A percentile compares a stretch with the other conserved stretches of the same genome.
phyloP scores from a whole-genome alignment of 2,329 filamentous ascomycete genomes.

The Aspergillus tamarii region DNA sequence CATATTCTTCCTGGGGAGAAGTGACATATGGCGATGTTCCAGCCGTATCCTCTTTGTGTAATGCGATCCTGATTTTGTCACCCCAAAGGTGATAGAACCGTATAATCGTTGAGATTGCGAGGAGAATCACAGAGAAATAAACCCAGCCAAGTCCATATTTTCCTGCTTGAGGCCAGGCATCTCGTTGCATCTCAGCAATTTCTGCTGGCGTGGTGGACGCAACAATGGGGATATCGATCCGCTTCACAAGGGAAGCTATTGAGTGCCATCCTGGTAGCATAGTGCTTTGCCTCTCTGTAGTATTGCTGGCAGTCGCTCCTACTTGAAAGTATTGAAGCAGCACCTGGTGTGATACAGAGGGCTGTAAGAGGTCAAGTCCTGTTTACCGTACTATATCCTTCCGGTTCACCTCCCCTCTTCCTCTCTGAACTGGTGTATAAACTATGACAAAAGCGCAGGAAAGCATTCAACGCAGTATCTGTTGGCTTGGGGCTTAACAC shows the following conservation, averaged over 20 bases:
- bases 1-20: conserved; percentile 63
- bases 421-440: background rate
- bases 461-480: background rate
- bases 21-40: conserved; percentile 58
- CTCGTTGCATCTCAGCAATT: conserved; percentile 60
- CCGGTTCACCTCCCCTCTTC: background rate
- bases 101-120: conserved; percentile 67
- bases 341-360: background rate
- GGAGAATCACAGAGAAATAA: conserved; percentile 78
- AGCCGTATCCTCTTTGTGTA: conserved; percentile 81
- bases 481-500: background rate
- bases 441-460: background rate
- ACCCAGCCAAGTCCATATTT: conserved; percentile 89
- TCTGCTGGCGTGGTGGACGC: conserved; percentile 58
- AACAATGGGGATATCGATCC: conserved; percentile 61
- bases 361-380: background rate
- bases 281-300: background rate
- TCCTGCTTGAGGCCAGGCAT: conserved; percentile 79
- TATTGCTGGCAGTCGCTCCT: background rate
- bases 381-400: background rate
- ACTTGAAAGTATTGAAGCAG: background rate
- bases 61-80: conserved; percentile 86
- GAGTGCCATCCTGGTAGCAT: conserved; percentile 24
- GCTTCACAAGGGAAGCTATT: conserved; percentile 42
- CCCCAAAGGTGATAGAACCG: conserved; percentile 88